Base-by-base conservation (phyloP, 805 yeast species). In the Nematodospora valgi region DNA sequence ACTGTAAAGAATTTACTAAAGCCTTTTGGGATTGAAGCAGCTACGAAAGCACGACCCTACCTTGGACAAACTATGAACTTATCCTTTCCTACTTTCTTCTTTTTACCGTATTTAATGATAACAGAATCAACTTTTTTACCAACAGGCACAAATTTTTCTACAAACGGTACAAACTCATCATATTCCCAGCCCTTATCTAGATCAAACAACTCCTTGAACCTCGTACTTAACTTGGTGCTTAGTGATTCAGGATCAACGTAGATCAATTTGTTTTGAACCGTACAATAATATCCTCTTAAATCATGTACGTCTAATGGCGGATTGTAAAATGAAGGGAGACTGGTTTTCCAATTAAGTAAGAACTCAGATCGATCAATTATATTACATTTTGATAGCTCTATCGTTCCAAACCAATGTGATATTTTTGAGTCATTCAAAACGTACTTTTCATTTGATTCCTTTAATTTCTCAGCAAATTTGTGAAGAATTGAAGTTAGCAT, bases 401-500 rank as follows among this genome's bases (percentile, higher is more conserved):
- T 63, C 2, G 74, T 49, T 0, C 95, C 95, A 46, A 76, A 77
- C 84, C 87, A 85, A 31, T 49, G 51, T 1, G 80, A 68, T 2
- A 82, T 67, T 23, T 51, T 52, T 3, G 43, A 46, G 32, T 60
- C 58, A 40, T 80, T 68, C 8, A 85, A 45, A 14, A 45, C 41
- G 46, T 62, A 70, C 4, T 50, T 48, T 10, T 40, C 46, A 0
- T 37, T 39, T 1, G 43, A 46, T 2, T 41, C 27, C 3, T 35
- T 22, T 6, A 13, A 11, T 13, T 16, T 4, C 10, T 4, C 45
- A 5, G 68, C 52, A 51, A 80, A 82, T 47, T 68, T 72, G 29
- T 63, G 53, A 30, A 80, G 44, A 0, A 82, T 67, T 0, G 86
- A 72, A 19, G 48, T 56, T 0, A 78, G 57, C n/a, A 78, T 70